Evolutionary conservation across 2,329 filamentous ascomycete species (phyloP), one percentile per base, ranked within the genome.

Genomic region (Tolypocladium sp.): DNA sequence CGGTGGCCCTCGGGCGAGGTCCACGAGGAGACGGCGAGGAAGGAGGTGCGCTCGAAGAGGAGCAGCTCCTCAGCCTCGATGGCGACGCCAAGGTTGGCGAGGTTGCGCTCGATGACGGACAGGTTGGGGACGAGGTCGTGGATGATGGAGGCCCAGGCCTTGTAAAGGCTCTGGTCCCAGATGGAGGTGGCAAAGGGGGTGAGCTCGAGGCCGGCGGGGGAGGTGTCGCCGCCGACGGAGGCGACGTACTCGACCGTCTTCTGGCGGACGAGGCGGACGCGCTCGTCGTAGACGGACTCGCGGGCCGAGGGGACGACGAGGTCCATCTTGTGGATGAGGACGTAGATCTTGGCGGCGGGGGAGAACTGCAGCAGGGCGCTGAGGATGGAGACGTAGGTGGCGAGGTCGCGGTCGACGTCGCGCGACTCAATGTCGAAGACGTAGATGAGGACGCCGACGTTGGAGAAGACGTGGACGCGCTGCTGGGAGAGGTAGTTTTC

Each of bases 251-350:
- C 83, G 46, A 73, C 67, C 2, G 90, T 92, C 69, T 91, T 90
- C 63, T 86, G 83, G 60, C 88, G 84, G 63, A 97, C 90, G 58
- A 92, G 79, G 37, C 84, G 80, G 30, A 92, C 88, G 61, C 91
- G 88, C 68, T 96, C 90, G 62, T 93, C 87, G 73, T 96, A 97
- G 63, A 96, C 85, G 60, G 85, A 79, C 70, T 92, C 87, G 61
- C 92, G 89, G 65, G 89, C 85, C 59, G 89, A 84, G 44, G 87
- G 84, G 65, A 92, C 89, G 55, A 97, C 91, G 33, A 99, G 84
- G 72, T 99, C 94, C 90, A 99, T 97, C 77, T 99, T 99, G 86
- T 99, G 94, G 65, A 99, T 90, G 52, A 99, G 85, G 62, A 94
- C 90, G 76, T 97, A 99, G 68, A 99, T 88, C 71, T 90, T 90